phyloP scores from a whole-genome alignment of 2,329 filamentous ascomycete genomes.

The Tothia fuscella region DNA sequence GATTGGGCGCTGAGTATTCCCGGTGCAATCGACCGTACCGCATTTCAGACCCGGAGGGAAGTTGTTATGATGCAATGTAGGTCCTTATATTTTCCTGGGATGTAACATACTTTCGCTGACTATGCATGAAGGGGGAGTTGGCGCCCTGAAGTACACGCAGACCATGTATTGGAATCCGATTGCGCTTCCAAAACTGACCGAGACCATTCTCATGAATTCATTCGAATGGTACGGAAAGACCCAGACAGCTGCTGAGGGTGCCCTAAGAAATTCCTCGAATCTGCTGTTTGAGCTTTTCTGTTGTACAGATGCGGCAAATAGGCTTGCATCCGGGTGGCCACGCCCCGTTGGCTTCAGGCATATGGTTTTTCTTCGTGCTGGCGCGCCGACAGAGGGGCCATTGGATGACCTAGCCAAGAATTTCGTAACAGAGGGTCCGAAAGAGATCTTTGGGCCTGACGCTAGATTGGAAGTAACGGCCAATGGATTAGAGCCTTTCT shows the following conservation, averaged over 20 bases:
- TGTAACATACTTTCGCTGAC: background rate
- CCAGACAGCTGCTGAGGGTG: background rate
- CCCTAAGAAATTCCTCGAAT: background rate
- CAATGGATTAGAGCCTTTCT: slow-evolving; percentile 5
- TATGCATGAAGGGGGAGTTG: background rate
- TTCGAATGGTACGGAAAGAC: slow-evolving; percentile 6
- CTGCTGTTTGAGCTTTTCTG: slow-evolving; percentile 7
- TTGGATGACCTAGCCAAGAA: slow-evolving; percentile 2
- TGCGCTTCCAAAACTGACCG: background rate
- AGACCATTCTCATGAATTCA: background rate
- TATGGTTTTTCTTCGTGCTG: slow-evolving; percentile 3
- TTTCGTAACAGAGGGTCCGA: background rate
- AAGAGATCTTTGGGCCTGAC: background rate
- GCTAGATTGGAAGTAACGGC: background rate
- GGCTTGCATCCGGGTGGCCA: slow-evolving; percentile 4
- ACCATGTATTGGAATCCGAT: slow-evolving; percentile 5
- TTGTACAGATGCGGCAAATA: background rate
- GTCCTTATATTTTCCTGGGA: background rate
- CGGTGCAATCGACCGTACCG: slow-evolving; percentile 8
- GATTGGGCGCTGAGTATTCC: slow-evolving; percentile 4
- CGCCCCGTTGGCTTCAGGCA: slow-evolving; percentile 7
- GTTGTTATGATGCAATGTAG: slow-evolving; percentile 7
- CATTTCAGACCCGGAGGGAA: background rate
- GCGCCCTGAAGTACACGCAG: slow-evolving; percentile 1
- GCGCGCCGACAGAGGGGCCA: background rate